Base-by-base conservation (phyloP, 176 grass and related monocot genomes). In the Metroxylon sagu region DNA sequence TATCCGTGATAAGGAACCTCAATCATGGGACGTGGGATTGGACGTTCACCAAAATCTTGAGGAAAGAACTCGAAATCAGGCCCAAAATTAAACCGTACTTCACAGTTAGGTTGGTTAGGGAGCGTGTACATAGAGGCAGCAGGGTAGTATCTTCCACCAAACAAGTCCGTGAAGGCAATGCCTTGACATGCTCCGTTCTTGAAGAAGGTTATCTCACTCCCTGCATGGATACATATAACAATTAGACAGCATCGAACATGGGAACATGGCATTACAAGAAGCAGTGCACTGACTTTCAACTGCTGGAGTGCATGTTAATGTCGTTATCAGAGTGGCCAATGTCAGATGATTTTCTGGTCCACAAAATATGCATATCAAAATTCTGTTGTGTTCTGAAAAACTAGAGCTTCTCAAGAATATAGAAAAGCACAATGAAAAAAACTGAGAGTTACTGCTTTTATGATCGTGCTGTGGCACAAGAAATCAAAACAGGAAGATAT, bases 141-240 rank as follows among this genome's bases (percentile, higher is more conserved):
- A 49, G 94, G 94, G 70, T 69, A 89, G 31, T 98, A 93, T 31
- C 88, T 71, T 29, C 84, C 87, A 53, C 88, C 94, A 73, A 86
- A 86, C 60, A 98, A 59, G 39, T 98, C 76, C 16, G 72, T 68
- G 51, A 98, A 98, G 18, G 87, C 84, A 29, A 71, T 75, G 53
- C 93, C 93, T 63, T 92, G 82, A 62, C 73, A 89, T 61, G 60
- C 72, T 27, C 84, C 84, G 7, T 98, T 98, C 63, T 83, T 98
- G 84, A 85, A 92, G 77, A 81, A 98, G 43, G 80, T 76, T 71
- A 98, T 92, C 74, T 89, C 82, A 58, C 93, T 98, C 53, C 73
- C 84, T 98, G 79, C 59, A 82, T 55, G 52, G 53, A 29, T 65
- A 53, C 23, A 59, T 59, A 29, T 43, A 43, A 43, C 35, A 43